phyloP scores from a whole-genome alignment of 176 grass and related monocot genomes.

The Oropetium thomaeum region DNA sequence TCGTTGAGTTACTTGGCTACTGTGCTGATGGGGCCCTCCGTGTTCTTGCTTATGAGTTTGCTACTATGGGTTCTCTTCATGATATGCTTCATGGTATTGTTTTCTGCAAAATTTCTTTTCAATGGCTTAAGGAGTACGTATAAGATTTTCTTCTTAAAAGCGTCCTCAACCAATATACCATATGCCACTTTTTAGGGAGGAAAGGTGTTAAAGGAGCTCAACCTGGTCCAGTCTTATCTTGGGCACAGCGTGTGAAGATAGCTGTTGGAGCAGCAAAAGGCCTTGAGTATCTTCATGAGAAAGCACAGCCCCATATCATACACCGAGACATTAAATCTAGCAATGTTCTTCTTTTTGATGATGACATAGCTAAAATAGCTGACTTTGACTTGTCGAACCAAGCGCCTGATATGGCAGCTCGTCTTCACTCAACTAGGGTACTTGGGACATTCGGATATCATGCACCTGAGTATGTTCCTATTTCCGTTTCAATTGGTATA shows the following conservation, averaged over 20 bases:
- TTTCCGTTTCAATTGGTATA: slow-evolving; percentile 15
- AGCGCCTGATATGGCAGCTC: slow-evolving; percentile 82
- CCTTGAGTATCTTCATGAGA: slow-evolving; percentile 83
- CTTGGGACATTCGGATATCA: slow-evolving; percentile 87
- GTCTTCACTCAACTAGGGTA: slow-evolving; percentile 87
- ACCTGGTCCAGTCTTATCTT: slow-evolving; percentile 72
- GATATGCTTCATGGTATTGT: slow-evolving; percentile 78
- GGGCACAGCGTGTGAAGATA: slow-evolving; percentile 74
- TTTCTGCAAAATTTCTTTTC: slow-evolving; percentile 31
- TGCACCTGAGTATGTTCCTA: slow-evolving; percentile 69
- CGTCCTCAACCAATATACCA: not conserved
- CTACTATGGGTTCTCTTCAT: slow-evolving; percentile 84
- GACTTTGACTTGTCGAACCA: slow-evolving; percentile 87
- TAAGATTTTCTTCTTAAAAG: not conserved
- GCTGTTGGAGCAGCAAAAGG: slow-evolving; percentile 81
- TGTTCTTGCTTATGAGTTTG: slow-evolving; percentile 70
- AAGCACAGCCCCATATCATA: slow-evolving; percentile 74
- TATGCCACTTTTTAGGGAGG: slow-evolving; percentile 45
- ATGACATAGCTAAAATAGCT: slow-evolving; percentile 74
- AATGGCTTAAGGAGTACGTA: not conserved
- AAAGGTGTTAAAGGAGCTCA: slow-evolving; percentile 90
- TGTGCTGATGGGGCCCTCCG: slow-evolving; percentile 61
- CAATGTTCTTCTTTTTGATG: slow-evolving; percentile 84
- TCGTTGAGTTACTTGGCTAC: slow-evolving; percentile 85
- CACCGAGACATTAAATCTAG: slow-evolving; percentile 85